Conservation (phyloP, 1,284 basidiomycete genomes). For the Ganoderma leucocontextum region DNA sequence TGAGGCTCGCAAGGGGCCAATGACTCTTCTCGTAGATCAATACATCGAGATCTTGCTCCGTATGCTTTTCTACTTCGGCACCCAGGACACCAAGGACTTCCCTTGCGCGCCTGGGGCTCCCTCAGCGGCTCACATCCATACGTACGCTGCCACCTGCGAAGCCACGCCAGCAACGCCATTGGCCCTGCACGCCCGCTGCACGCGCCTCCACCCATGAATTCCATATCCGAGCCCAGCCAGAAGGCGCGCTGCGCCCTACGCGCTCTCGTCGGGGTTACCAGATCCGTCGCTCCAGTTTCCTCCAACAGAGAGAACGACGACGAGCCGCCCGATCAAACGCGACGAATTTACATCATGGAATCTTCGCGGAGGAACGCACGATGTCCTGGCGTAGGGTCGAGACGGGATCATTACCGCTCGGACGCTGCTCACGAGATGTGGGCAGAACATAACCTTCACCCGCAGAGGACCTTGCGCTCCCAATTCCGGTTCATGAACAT, state of each 20-base stretch:
- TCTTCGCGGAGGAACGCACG: slow-evolving; percentile 1
- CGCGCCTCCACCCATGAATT: background rate
- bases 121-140: slow-evolving; percentile 1
- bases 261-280: slow-evolving; percentile 6
- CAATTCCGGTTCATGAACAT: background rate
- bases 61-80: slow-evolving; percentile 10
- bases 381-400: slow-evolving; percentile 4
- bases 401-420: slow-evolving; percentile 22
- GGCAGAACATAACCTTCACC: slow-evolving; percentile 24
- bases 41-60: slow-evolving; percentile 19
- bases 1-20: slow-evolving; percentile 10
- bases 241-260: slow-evolving; percentile 11
- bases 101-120: background rate
- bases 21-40: slow-evolving; percentile 22
- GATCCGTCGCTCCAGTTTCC: slow-evolving; percentile 10
- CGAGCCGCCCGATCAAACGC: slow-evolving; percentile 27
- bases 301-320: slow-evolving; percentile 7
- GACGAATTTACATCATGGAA: slow-evolving; percentile 13
- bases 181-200: background rate
- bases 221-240: slow-evolving; percentile 5
- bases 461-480: background rate
- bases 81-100: slow-evolving; percentile 11
- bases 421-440: slow-evolving; percentile 20
- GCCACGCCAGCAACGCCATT: background rate
- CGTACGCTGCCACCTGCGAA: background rate